Evolutionary conservation across 495 filamentous ascomycete genomes (phyloP), one percentile per base, ranked within the genome.

Genomic region (Staphylotrichum tortipilum): DNA sequence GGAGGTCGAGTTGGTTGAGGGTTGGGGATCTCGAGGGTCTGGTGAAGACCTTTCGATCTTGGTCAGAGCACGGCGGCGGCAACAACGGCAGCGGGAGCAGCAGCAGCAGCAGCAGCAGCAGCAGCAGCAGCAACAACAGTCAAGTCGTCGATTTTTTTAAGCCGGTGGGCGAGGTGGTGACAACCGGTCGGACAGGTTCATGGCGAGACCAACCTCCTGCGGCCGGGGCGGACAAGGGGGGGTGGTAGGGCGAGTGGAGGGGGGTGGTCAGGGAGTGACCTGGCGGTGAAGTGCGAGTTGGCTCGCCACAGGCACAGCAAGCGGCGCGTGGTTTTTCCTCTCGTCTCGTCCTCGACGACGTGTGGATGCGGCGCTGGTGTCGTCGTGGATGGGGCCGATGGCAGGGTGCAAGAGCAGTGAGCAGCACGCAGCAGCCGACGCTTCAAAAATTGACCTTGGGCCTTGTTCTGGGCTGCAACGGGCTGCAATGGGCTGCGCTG

Each of bases 151-250:
- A 28, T n/a, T 34, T n/a, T 21, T 43, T 35, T 29, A 52, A 35
- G 53, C 51, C 54, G 50, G 48, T 52, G 40, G 58, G 51, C 59
- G 55, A 46, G 38, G 46, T 43, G 51, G 56, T 45, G 47, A 52
- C 49, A 45, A 40, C 44, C 44, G 59, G 52, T 31, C 55, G 53
- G 50, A 49, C 31, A 46, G 55, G 54, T 37, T 57, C 61, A 61
- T 64, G 47, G 51, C 53, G 47, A 52, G 54, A 53, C 49, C 49
- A 49, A 54, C 49, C 49, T 51, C 40, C 46, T 49, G 50, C 41
- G 33, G 50, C 42, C 48, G 50, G 18, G 49, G 45, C 33, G 50
- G 6, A 10, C 26, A 28, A 5, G 38, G 44, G 39, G 28, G 37
- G 35, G 31, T 35, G 24, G n/a, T n/a, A n/a, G n/a, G n/a, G n/a